phyloP scores from a whole-genome alignment of 2,329 filamentous ascomycete species.

The Diaporthe destruens region DNA sequence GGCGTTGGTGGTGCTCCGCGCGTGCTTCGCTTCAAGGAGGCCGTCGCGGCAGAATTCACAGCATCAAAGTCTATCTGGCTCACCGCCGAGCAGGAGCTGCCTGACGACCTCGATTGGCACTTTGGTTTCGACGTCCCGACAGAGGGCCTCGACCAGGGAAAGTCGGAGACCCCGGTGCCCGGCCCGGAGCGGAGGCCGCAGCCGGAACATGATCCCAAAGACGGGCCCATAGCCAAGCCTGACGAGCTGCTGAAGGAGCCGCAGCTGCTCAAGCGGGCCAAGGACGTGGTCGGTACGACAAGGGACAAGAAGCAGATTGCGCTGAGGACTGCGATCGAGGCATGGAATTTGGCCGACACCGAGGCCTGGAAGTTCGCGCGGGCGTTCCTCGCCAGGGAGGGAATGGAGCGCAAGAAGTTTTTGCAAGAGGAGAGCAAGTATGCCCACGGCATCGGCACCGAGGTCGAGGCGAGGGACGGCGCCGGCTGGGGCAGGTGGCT shows the following conservation, averaged over 20 bases:
- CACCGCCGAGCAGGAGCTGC: constrained; percentile 74
- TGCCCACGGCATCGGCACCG: constrained; percentile 70
- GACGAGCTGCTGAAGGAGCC: constrained; percentile 68
- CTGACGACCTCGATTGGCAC: constrained; percentile 85
- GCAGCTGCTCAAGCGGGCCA: constrained; percentile 61
- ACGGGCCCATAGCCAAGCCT: constrained; percentile 64
- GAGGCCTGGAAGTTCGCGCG: constrained; percentile 83
- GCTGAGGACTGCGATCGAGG: constrained; percentile 69
- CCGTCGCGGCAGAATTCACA: constrained; percentile 77
- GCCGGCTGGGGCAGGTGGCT: constrained; percentile 16
- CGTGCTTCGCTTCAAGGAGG: constrained; percentile 82
- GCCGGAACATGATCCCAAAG: constrained; percentile 59
- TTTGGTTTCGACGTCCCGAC: constrained; percentile 87
- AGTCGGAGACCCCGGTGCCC: constrained; percentile 69
- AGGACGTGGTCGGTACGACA: constrained; percentile 56
- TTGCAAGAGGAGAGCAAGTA: constrained; percentile 77
- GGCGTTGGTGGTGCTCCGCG: constrained; percentile 74
- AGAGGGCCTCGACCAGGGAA: constrained; percentile 63
- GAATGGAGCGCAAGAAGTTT: constrained; percentile 75
- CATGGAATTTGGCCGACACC: constrained; percentile 78
- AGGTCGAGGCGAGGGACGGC: constrained; percentile 52
- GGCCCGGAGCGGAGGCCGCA: constrained; percentile 68
- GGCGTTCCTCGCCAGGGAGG: constrained; percentile 73
- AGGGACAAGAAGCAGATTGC: constrained; percentile 59
- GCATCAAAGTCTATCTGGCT: constrained; percentile 82